phyloP scores from a whole-genome alignment of 345 rosid genomes.

The Aquilaria yunnanensis region DNA sequence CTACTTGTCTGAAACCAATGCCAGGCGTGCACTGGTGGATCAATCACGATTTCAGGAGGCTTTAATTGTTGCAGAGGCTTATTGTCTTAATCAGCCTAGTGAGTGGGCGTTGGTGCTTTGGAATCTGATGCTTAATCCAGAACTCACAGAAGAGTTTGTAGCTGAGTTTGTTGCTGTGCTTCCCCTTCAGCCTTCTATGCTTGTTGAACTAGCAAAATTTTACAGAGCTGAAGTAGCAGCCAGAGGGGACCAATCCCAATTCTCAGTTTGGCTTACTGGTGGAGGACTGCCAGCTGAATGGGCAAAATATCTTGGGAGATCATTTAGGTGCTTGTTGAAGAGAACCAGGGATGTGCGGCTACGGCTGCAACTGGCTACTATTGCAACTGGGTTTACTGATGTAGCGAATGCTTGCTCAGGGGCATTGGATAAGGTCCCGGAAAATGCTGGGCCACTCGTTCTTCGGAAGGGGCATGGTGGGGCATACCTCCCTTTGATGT shows the following conservation, averaged over 20 bases:
- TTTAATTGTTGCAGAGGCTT: constrained; percentile 94
- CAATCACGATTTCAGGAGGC: constrained; percentile 96
- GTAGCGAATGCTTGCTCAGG: constrained; percentile 48
- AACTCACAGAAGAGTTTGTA: constrained; percentile 78
- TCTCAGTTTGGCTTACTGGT: constrained; percentile 92
- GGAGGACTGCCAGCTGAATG: constrained; percentile 94
- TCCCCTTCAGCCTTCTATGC: constrained; percentile 89
- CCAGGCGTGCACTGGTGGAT: constrained; percentile 78
- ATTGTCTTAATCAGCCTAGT: constrained; percentile 85
- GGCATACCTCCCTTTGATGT: constrained; percentile 92
- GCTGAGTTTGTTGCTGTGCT: constrained; percentile 94
- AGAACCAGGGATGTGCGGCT: constrained; percentile 78
- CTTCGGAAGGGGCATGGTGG: constrained; percentile 93
- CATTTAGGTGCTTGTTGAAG: constrained; percentile 83
- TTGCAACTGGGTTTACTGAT: constrained; percentile 79
- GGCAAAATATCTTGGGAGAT: constrained; percentile 88
- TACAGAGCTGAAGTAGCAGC: constrained; percentile 89
- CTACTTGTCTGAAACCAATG: constrained; percentile 77
- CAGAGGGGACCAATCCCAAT: constrained; percentile 90
- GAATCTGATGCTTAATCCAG: constrained; percentile 95
- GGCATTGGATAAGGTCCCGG: constrained; percentile 76
- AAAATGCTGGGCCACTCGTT: constrained; percentile 65
- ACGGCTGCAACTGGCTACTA: constrained; percentile 67
- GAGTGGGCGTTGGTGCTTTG: constrained; percentile 96
- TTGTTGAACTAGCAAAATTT: constrained; percentile 72